Conservation (phyloP, 192 early-diverging fungal species). For the Spinellus fusiger region DNA sequence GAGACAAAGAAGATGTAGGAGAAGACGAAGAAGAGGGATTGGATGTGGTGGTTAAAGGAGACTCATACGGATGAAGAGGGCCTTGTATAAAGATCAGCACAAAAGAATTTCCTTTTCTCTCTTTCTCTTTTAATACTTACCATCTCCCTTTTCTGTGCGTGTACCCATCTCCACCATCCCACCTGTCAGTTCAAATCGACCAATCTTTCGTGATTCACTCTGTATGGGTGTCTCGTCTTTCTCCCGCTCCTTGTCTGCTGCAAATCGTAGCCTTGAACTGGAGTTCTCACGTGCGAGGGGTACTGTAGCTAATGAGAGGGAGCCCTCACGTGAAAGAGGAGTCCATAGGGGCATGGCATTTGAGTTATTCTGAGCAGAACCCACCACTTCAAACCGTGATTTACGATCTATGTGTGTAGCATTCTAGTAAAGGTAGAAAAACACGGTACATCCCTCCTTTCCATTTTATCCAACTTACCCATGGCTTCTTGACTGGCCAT, state of each 20-base stretch:
- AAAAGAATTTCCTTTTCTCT: background rate
- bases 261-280: slow-evolving; percentile 6
- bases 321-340: slow-evolving; percentile 20
- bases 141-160: slow-evolving; percentile 1
- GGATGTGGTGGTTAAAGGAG: background rate
- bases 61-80: slow-evolving; percentile 6
- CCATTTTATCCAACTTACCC: background rate
- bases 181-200: slow-evolving; percentile 29
- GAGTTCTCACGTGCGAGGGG: slow-evolving; percentile 22
- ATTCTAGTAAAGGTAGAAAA: background rate
- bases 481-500: slow-evolving; percentile 17
- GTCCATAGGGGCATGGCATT: background rate
- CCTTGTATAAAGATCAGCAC: background rate
- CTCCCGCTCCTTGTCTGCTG: slow-evolving; percentile 3
- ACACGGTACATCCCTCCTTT: background rate
- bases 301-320: slow-evolving; percentile 9
- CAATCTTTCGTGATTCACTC: slow-evolving; percentile 20
- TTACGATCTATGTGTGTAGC: slow-evolving; percentile 23
- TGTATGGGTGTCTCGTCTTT: background rate
- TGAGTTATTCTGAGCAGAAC: background rate
- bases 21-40: background rate
- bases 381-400: slow-evolving; percentile 32
- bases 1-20: background rate
- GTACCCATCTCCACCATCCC: background rate
- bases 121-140: background rate